These are phyloP conservation scores for Taiozyma sp. DNA, from an alignment of 1,139 yeast genomes.

Conservation along the genomic window DNA sequence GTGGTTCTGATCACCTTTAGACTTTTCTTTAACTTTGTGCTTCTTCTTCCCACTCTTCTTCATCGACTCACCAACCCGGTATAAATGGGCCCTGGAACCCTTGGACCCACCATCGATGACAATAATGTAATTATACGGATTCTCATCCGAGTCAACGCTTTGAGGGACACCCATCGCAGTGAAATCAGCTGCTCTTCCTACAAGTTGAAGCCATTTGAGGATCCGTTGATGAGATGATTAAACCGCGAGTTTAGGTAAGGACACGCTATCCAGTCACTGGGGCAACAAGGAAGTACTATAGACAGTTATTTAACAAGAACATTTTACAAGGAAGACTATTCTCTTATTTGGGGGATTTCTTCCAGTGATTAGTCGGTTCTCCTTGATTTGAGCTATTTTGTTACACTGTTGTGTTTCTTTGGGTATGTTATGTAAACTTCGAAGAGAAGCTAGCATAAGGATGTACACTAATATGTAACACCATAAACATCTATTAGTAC, in stretches of 20 bases:
- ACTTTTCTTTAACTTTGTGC: background rate
- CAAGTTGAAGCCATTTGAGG: background rate
- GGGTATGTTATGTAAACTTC: no score
- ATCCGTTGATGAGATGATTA: background rate
- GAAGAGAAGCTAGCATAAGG: no score
- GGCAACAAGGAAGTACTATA: no score
- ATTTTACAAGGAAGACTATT: no score
- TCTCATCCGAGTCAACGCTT: background rate
- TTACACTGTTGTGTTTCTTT: no score
- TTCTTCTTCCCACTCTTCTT: background rate
- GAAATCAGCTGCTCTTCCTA: background rate
- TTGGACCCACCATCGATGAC: conserved; percentile 82
- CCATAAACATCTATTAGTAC: no score
- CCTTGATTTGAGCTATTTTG: no score
- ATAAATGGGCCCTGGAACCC: conserved; percentile 73
- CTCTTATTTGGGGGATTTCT: no score
- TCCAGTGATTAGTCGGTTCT: no score
- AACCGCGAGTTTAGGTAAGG: background rate
- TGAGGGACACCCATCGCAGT: background rate
- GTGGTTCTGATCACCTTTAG: background rate
- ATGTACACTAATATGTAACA: no score
- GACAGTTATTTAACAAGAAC: no score
- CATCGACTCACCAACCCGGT: conserved; percentile 23
- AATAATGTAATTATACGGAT: conserved; percentile 53
- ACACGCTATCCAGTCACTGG: background rate